These are phyloP conservation scores for Chlorella sp. DNA, from an alignment of 139 green algal genomes.

Conservation along the genomic window DNA sequence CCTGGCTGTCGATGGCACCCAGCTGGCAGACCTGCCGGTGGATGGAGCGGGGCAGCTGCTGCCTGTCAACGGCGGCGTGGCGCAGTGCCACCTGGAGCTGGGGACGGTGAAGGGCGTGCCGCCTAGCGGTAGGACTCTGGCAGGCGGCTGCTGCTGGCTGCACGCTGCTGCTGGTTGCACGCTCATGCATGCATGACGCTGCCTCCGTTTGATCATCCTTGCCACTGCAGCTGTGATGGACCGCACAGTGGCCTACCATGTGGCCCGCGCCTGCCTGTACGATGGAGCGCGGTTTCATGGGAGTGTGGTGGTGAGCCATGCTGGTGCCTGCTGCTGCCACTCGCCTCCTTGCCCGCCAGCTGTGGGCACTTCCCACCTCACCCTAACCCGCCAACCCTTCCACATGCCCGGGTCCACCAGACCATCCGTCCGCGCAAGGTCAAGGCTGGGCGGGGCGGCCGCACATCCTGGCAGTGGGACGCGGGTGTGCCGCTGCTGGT, in stretches of 20 bases:
- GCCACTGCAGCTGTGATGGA: not conserved
- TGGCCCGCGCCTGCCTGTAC: slow-evolving; percentile 12
- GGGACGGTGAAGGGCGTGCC: slow-evolving; percentile 3
- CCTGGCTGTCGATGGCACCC: not conserved
- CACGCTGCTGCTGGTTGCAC: too few species aligned
- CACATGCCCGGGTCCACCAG: not conserved
- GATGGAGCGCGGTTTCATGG: slow-evolving; percentile 28
- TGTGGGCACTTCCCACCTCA: too few species aligned
- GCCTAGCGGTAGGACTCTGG: too few species aligned
- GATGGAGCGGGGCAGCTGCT: not conserved
- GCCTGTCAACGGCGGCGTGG: not conserved
- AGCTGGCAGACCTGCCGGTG: not conserved
- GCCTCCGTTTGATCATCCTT: too few species aligned
- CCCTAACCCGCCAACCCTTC: too few species aligned
- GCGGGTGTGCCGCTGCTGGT: not conserved
- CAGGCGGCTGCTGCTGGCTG: too few species aligned
- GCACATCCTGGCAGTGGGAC: slow-evolving; percentile 5
- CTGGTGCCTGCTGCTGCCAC: too few species aligned
- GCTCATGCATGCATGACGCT: too few species aligned
- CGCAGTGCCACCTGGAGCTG: slow-evolving; percentile 19
- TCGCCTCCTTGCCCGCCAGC: too few species aligned
- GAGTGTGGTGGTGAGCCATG: slow-evolving; percentile 10
- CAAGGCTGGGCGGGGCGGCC: not conserved
- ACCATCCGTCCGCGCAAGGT: not conserved
- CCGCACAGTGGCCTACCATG: not conserved